phyloP scores from a whole-genome alignment of 495 filamentous ascomycete species.

The Podospora bellae-mahoneyi region DNA sequence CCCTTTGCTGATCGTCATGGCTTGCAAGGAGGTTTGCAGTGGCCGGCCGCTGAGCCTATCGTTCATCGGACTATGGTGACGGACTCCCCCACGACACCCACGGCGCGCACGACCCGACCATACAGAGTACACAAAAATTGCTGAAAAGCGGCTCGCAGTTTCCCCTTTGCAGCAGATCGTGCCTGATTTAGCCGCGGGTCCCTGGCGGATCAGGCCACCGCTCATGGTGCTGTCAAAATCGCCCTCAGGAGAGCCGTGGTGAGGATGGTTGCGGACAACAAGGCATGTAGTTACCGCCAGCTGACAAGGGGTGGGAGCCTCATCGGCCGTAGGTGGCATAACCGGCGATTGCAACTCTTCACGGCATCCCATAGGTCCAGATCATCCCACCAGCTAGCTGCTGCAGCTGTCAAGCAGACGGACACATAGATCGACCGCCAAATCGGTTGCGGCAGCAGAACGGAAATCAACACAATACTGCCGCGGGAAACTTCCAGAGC shows the following conservation, averaged over 20 bases:
- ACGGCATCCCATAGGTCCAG: constrained; percentile 10
- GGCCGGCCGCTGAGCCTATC: constrained; percentile 18
- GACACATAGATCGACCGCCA: background rate
- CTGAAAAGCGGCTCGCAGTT: constrained; percentile 26
- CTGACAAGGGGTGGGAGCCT: constrained; percentile 26
- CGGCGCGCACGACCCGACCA: constrained; percentile 30
- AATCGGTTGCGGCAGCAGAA: background rate
- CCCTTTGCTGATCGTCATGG: constrained; percentile 25
- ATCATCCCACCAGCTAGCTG: background rate
- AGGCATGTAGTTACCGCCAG: constrained; percentile 28
- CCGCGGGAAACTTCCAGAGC: background rate
- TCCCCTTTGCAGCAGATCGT: constrained; percentile 25
- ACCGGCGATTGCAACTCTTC: background rate
- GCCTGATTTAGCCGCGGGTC: constrained; percentile 30
- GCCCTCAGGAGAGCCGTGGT: background rate
- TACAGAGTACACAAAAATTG: constrained; percentile 24
- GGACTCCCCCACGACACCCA: constrained; percentile 28
- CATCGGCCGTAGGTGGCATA: constrained; percentile 19
- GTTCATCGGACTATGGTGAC: constrained; percentile 28
- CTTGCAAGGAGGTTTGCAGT: constrained; percentile 11
- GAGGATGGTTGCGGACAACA: constrained; percentile 7
- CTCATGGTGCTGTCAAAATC: background rate
- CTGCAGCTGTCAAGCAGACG: constrained; percentile 18
- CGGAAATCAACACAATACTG: background rate
- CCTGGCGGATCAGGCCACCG: constrained; percentile 19